phyloP scores from a whole-genome alignment of 1,284 basidiomycete species.

The Lentinus polychrous region DNA sequence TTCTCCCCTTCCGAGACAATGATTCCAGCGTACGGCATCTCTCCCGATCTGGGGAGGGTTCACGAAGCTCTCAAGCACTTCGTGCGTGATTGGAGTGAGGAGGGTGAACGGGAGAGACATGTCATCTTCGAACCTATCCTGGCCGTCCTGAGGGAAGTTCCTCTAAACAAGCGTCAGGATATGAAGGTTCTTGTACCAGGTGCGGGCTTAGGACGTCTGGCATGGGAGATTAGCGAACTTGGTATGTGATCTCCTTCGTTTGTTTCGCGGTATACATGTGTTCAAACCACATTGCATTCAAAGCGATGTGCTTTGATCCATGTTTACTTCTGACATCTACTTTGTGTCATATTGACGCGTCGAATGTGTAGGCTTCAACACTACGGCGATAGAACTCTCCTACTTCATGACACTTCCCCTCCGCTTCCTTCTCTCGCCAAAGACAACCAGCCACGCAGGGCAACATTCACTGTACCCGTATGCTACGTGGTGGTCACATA shows the following conservation, averaged over 20 bases:
- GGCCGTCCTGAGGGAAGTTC: slow-evolving; percentile 30
- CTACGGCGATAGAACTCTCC: slow-evolving; percentile 54
- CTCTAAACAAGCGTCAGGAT: slow-evolving; percentile 18
- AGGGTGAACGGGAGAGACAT: slow-evolving; percentile 44
- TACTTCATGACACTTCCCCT: slow-evolving; percentile 58
- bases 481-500: slow-evolving; percentile 64
- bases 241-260: slow-evolving; percentile 29
- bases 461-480: slow-evolving; percentile 53
- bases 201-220: slow-evolving; percentile 53
- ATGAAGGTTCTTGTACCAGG: slow-evolving; percentile 55
- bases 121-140: slow-evolving; percentile 51
- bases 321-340: background rate
- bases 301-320: background rate
- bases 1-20: slow-evolving; percentile 10
- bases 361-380: slow-evolving; percentile 39
- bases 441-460: slow-evolving; percentile 30
- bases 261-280: background rate
- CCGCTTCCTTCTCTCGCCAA: slow-evolving; percentile 45
- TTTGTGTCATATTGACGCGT: background rate
- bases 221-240: slow-evolving; percentile 57
- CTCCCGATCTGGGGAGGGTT: slow-evolving; percentile 38
- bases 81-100: slow-evolving; percentile 59
- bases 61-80: slow-evolving; percentile 59
- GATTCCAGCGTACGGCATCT: slow-evolving; percentile 9
- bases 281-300: background rate